Conservation (phyloP, 768 basidiomycete species). For the Steccherinum ochraceum region DNA sequence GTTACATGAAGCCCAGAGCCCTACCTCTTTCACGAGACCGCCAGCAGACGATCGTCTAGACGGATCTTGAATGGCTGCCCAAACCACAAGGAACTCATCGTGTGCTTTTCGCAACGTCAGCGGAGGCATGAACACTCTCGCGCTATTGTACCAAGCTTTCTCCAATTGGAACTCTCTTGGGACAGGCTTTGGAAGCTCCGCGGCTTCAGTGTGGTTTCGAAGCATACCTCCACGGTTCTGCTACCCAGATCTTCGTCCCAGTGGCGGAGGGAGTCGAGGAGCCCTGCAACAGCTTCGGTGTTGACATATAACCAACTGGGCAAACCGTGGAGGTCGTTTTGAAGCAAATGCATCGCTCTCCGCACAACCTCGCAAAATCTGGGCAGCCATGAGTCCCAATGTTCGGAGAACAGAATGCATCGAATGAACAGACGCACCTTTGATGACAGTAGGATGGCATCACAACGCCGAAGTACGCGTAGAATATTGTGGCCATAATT, state of each 20-base stretch:
- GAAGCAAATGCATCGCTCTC: slow-evolving; percentile 1
- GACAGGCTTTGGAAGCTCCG: too few species aligned
- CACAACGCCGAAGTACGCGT: neutral
- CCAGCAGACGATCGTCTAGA: too few species aligned
- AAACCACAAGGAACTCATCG: neutral
- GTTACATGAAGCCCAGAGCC: too few species aligned
- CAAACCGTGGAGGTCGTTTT: slow-evolving; percentile 11
- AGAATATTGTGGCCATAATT: slow-evolving; percentile 4
- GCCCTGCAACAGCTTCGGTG: neutral
- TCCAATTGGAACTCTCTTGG: neutral
- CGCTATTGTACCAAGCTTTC: neutral
- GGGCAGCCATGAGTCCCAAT: too few species aligned
- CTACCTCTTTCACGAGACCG: too few species aligned
- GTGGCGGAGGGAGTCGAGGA: neutral
- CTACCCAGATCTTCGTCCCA: neutral
- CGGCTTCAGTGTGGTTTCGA: neutral
- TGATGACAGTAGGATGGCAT: slow-evolving; percentile 6
- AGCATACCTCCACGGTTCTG: neutral
- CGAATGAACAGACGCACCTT: neutral
- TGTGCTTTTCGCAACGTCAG: neutral
- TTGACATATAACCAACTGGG: too few species aligned
- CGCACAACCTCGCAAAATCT: too few species aligned
- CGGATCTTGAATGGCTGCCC: neutral
- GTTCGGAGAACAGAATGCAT: too few species aligned
- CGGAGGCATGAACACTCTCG: neutral